Evolutionary conservation across 2,329 filamentous ascomycete species (phyloP).

Genomic region (Huntiella abstrusa): DNA sequence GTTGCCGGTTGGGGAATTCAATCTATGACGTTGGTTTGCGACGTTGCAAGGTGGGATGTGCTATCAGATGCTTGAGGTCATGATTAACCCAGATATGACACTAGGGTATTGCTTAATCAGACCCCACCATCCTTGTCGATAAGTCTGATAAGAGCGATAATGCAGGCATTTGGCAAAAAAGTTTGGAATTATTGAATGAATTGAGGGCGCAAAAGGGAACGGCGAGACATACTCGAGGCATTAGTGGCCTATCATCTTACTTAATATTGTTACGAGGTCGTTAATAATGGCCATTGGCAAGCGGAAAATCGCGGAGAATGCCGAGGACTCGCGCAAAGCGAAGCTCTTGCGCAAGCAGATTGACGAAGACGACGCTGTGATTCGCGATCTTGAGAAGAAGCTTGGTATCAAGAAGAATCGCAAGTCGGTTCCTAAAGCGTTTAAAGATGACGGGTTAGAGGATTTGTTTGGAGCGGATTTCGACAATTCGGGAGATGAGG

Average conservation of each 20-base stretch:
- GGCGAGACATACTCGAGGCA: background rate
- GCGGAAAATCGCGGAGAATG: conserved; percentile 4
- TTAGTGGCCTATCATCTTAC: background rate
- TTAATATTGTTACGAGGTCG: background rate
- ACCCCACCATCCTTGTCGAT: conserved; percentile 6
- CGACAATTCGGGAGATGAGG: conserved; percentile 27
- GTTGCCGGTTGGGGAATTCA: background rate
- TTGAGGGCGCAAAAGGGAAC: background rate
- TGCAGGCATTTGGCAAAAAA: conserved; percentile 4
- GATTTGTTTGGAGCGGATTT: conserved; percentile 55
- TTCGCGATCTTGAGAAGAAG: conserved; percentile 70
- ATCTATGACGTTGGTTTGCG: background rate
- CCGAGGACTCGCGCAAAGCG: conserved; percentile 3
- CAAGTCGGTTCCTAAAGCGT: conserved; percentile 53
- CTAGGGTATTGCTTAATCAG: background rate
- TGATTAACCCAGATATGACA: no score
- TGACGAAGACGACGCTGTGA: conserved; percentile 71
- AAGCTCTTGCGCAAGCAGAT: conserved; percentile 40
- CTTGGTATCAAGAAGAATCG: conserved; percentile 61
- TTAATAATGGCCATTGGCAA: conserved; percentile 4
- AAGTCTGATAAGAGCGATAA: conserved; percentile 10
- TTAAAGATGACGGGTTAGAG: conserved; percentile 67
- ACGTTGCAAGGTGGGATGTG: no score
- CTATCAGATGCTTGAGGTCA: no score
- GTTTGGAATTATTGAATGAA: background rate